Conservation (phyloP, 257 asterid genomes). For the Nicotiana tabacum region DNA sequence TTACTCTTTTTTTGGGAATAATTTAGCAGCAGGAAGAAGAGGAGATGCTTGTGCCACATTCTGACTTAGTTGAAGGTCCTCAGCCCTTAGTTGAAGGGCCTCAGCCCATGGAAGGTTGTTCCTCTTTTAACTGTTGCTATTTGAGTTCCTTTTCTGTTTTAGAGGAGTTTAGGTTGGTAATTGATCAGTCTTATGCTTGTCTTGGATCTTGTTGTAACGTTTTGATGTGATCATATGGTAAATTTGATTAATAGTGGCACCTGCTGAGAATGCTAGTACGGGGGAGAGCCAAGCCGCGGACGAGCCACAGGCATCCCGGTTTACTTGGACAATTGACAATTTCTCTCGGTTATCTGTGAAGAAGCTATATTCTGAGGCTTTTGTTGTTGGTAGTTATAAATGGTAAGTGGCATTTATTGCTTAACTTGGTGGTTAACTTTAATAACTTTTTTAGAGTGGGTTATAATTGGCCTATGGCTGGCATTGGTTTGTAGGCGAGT, state of each 20-base stretch:
- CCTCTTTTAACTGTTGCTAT: not conserved
- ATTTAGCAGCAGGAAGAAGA: slow-evolving; percentile 80
- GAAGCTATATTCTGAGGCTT: slow-evolving; percentile 85
- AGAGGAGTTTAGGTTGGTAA: not conserved
- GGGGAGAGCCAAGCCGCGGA: slow-evolving; percentile 78
- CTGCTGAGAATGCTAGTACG: slow-evolving; percentile 60
- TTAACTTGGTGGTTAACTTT: not conserved
- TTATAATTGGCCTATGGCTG: slow-evolving; percentile 9
- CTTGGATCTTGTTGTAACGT: not conserved
- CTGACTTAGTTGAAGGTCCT: slow-evolving; percentile 80
- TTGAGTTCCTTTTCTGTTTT: not conserved
- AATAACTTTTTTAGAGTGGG: not conserved
- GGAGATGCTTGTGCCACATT: slow-evolving; percentile 88
- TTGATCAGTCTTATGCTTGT: not conserved
- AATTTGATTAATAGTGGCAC: slow-evolving; percentile 34
- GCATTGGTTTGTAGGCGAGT: slow-evolving; percentile 65
- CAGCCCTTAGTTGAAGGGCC: slow-evolving; percentile 87
- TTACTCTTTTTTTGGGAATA: slow-evolving; percentile 1
- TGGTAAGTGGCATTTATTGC: slow-evolving; percentile 43
- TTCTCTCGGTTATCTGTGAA: slow-evolving; percentile 62
- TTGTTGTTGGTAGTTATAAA: slow-evolving; percentile 72
- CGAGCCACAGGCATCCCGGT: slow-evolving; percentile 84
- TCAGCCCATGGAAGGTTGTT: slow-evolving; percentile 94
- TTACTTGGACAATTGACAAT: slow-evolving; percentile 77
- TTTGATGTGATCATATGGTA: not conserved